Base-by-base conservation (phyloP, 1,284 basidiomycete species). In the Pseudozyma sp. region DNA sequence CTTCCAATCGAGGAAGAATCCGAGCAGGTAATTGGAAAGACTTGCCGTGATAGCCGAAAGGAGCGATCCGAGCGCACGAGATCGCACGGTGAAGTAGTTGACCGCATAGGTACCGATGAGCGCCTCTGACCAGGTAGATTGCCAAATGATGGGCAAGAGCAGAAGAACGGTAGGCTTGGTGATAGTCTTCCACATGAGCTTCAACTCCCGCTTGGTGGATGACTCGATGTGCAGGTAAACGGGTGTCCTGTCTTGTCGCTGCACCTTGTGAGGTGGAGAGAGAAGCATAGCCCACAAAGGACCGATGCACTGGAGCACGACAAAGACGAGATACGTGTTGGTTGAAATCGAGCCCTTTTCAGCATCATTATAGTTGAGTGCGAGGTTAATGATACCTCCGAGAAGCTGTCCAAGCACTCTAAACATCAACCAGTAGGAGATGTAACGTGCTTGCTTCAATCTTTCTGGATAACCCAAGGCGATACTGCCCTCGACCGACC, bases 301-400 rank as follows among this genome's bases (percentile, higher is more conserved):
- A 1, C 78, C 83, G 13, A 84, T 11, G 31, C 73, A 74, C 49
- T 84, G 83, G n/a, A 86, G 74, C 0, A 78, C 82, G 37, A 86
- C 84, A 57, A 86, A 85, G 30, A 86, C 82, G 54, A 85, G 66
- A 62, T 84, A 86, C 1, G 85, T 85, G 37, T 82, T 78, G 31
- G 71, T 76, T 16, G 63, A 69, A 43, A 86, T 75, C 6, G 77
- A 79, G 1, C 86, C 86, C 3, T 76, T 73, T 13, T 58, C 53
- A 10, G 55, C 46, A 35, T 76, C 65, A 4, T 82, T 48, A 29
- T 79, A 76, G 67, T 86, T 86, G 49, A 86, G 79, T 0, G 75
- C 83, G 7, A 86, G 76, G 62, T 83, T 84, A 78, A 86, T 84
- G 46, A 75, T 75, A 1, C 85, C 85, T 4, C 84, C 82, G 10